These are phyloP conservation scores for Microdochium trichocladiopsis DNA, from an alignment of 2,329 filamentous ascomycete genomes.

Conservation along the genomic window DNA sequence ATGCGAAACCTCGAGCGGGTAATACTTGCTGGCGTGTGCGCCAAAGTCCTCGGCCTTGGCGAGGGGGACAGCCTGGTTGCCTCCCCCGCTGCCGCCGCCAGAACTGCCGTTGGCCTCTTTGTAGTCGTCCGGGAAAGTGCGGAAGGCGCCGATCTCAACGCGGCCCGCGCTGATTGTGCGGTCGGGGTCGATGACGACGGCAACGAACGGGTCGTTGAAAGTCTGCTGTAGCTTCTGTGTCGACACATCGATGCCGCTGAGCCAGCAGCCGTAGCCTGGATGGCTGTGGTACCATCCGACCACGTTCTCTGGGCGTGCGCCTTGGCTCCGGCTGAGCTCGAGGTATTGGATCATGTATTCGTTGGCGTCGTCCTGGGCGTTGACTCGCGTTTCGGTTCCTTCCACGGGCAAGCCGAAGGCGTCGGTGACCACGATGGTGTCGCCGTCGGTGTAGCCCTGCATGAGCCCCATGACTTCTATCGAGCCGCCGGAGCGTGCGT, in stretches of 20 bases:
- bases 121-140: slow-evolving; percentile 77
- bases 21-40: slow-evolving; percentile 85
- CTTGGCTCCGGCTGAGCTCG: slow-evolving; percentile 67
- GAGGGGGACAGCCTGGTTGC: slow-evolving; percentile 76
- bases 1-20: slow-evolving; percentile 82
- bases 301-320: slow-evolving; percentile 71
- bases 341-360: slow-evolving; percentile 94
- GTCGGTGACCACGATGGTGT: slow-evolving; percentile 87
- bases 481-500: slow-evolving; percentile 86
- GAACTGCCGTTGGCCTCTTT: slow-evolving; percentile 28
- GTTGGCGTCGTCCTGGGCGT: slow-evolving; percentile 91
- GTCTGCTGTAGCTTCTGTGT: slow-evolving; percentile 83
- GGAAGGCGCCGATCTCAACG: slow-evolving; percentile 94
- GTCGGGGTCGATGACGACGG: slow-evolving; percentile 93
- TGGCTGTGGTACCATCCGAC: slow-evolving; percentile 99
- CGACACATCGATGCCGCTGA: slow-evolving; percentile 88
- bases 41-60: slow-evolving; percentile 94
- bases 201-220: slow-evolving; percentile 85
- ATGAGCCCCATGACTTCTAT: slow-evolving; percentile 98
- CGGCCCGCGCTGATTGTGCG: slow-evolving; percentile 91
- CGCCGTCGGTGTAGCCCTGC: slow-evolving; percentile 84
- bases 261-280: slow-evolving; percentile 96
- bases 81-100: slow-evolving; percentile 40
- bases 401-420: slow-evolving; percentile 92
- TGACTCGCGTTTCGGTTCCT: slow-evolving; percentile 96